Conservation (phyloP, 805 yeast genomes). For the Vanderwaltozyma verrucispora region DNA sequence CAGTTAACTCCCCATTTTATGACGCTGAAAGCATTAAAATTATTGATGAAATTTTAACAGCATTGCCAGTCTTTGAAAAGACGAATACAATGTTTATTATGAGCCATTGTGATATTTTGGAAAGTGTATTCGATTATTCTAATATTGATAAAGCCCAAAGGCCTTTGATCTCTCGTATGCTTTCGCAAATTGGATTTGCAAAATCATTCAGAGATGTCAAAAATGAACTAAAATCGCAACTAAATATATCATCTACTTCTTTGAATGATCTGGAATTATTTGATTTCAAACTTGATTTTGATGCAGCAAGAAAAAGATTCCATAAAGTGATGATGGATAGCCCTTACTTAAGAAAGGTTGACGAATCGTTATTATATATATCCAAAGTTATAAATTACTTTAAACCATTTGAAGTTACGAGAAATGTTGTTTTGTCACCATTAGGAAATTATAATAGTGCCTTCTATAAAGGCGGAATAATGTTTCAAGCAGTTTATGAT, state of each 20-base stretch:
- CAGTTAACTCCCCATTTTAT: conserved; percentile 40
- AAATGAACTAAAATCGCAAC: conserved; percentile 46
- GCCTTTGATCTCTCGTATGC: conserved; percentile 51
- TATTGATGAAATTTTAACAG: conserved; percentile 57
- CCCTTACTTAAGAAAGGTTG: conserved; percentile 50
- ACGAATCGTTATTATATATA: conserved; percentile 53
- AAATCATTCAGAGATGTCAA: conserved; percentile 51
- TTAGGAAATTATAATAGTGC: conserved; percentile 72
- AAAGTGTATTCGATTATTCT: conserved; percentile 70
- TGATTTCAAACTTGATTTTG: conserved; percentile 64
- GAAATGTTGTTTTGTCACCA: conserved; percentile 60
- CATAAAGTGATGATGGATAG: conserved; percentile 66
- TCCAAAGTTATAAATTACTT: conserved; percentile 44
- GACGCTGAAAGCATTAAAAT: conserved; percentile 89
- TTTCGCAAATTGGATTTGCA: conserved; percentile 71
- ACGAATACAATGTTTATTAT: conserved; percentile 50
- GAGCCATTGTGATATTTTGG: conserved; percentile 74
- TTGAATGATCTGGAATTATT: conserved; percentile 73
- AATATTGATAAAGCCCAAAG: conserved; percentile 68
- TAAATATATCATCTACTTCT: conserved; percentile 71
- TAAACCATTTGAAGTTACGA: conserved; percentile 47
- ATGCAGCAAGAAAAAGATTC: conserved; percentile 50
- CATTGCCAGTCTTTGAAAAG: conserved; percentile 57
- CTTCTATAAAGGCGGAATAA: conserved; percentile 70
- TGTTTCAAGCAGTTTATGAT: conserved; percentile 79